Evolutionary conservation across 176 grass and related monocot species (phyloP).

Genomic region (Zizania latifolia): DNA sequence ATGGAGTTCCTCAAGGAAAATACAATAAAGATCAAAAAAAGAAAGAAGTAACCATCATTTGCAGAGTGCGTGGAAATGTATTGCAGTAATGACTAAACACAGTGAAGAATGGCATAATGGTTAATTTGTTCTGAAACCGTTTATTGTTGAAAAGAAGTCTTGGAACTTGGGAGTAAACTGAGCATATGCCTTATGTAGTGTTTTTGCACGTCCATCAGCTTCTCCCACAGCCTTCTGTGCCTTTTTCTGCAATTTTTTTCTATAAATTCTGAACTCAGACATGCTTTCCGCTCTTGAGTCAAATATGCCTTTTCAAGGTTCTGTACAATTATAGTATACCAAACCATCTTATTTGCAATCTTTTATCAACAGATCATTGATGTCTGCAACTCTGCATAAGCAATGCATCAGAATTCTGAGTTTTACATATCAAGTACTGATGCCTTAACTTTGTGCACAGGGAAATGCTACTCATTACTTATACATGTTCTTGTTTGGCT

Average conservation of each 20-base stretch:
- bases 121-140: not conserved
- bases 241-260: slow-evolving; percentile 2
- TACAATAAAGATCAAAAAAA: not conserved
- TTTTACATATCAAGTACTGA: not conserved
- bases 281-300: not conserved
- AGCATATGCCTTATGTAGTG: not conserved
- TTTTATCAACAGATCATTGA: not conserved
- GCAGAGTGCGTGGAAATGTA: not conserved
- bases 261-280: not conserved
- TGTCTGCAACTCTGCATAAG: not conserved
- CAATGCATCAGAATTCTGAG: not conserved
- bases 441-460: not conserved
- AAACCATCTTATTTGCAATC: not conserved
- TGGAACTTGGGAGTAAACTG: not conserved
- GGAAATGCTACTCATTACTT: not conserved
- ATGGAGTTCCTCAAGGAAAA: not conserved
- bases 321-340: not conserved
- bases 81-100: not conserved
- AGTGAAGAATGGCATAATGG: not conserved
- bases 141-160: not conserved
- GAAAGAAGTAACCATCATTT: not conserved
- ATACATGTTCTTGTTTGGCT: not conserved
- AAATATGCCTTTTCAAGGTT: not conserved
- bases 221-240: not conserved
- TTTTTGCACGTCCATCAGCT: not conserved